Percentiles rank a stretch among this genome's conserved stretches.
Evolutionary conservation across 2,329 filamentous ascomycete genomes (phyloP).

Genomic region (Teratosphaeria destructans): DNA sequence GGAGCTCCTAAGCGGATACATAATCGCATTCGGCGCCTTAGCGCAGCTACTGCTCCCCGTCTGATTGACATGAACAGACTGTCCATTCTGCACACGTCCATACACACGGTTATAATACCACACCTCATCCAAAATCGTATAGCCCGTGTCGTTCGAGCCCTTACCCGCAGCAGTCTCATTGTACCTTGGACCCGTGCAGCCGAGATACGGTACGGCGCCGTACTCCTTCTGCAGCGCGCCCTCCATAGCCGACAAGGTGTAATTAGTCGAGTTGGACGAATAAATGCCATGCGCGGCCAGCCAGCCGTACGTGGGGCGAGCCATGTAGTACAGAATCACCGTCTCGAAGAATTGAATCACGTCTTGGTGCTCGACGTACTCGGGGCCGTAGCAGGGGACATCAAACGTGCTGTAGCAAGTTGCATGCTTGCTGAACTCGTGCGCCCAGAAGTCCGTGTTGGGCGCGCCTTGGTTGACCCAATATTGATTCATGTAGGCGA

Average conservation of each 20-base stretch:
- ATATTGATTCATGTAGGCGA: constrained; percentile 56
- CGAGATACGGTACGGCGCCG: constrained; percentile 49
- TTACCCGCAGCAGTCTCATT: constrained; percentile 50
- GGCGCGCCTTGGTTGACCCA: constrained; percentile 50
- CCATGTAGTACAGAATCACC: constrained; percentile 46
- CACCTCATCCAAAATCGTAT: constrained; percentile 49
- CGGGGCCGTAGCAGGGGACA: constrained; percentile 52
- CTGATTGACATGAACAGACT: constrained; percentile 39
- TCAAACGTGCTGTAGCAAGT: constrained; percentile 60
- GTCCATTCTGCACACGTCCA: constrained; percentile 45
- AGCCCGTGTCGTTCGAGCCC: constrained; percentile 43
- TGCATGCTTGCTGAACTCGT: constrained; percentile 27
- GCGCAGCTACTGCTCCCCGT: constrained; percentile 47
- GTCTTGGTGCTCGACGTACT: constrained; percentile 47
- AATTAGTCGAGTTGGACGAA: constrained; percentile 49
- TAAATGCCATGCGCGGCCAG: constrained; percentile 44
- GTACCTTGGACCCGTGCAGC: constrained; percentile 50
- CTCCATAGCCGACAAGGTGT: constrained; percentile 45
- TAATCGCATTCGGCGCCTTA: constrained; percentile 41
- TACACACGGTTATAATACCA: constrained; percentile 58
- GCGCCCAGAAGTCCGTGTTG: constrained; percentile 52
- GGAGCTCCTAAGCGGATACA: constrained; percentile 43
- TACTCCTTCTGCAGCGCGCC: constrained; percentile 39
- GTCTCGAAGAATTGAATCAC: constrained; percentile 56
- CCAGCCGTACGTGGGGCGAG: constrained; percentile 52